Base-by-base conservation (phyloP, 2,329 filamentous ascomycete genomes). In the Sporothrix pseudoabietina region DNA sequence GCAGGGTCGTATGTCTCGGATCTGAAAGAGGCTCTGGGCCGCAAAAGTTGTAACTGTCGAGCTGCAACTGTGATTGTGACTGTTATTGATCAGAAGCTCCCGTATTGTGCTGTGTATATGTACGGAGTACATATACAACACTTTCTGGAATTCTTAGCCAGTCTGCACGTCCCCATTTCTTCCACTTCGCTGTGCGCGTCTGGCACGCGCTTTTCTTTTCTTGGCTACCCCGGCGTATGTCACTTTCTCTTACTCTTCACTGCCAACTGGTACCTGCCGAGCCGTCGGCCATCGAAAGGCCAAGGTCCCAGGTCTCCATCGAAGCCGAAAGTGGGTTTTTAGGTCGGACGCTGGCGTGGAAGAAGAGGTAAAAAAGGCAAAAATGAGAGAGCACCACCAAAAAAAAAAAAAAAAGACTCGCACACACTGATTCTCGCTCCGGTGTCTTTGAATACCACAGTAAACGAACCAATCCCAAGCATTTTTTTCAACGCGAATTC, bases 261-360 rank as follows among this genome's bases (percentile, higher is more conserved):
- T 55, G 52, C 52, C 22, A 49, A 55, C 22, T 55, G 52, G 49
- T 54, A 54, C 19, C 16, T 54, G 49, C 7, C 19, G 16, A 54
- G 49, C 49, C 19, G 49, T 54, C 49, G 19, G 49, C 22, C 52
- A 55, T 55, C 52, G 52, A 55, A 26, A 55, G 52, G 44, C 44
- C 44, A 49, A 49, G 44, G 6, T 49, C 52, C 52, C n/a, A 55
- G 19, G 52, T 55, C 39, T 22, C n/a, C 61, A 66, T 66, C 39
- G 7, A 66, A 47, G 61, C 57, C 57, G 39, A 47, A 47, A 47
- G 61, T 47, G 39, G 61, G 39, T 12, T 19, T 4, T 44, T 26
- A 47, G 61, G 39, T 26, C 61, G 61, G 55, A 65, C 22, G 61
- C n/a, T 30, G 39, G 61, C 39, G 61, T 66, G 61, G 10, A 66